Percentiles rank a stretch among this genome's conserved stretches.
These are phyloP conservation scores for Xylariaceae sp. DNA, from an alignment of 2,329 filamentous ascomycete genomes.

Conservation along the genomic window DNA sequence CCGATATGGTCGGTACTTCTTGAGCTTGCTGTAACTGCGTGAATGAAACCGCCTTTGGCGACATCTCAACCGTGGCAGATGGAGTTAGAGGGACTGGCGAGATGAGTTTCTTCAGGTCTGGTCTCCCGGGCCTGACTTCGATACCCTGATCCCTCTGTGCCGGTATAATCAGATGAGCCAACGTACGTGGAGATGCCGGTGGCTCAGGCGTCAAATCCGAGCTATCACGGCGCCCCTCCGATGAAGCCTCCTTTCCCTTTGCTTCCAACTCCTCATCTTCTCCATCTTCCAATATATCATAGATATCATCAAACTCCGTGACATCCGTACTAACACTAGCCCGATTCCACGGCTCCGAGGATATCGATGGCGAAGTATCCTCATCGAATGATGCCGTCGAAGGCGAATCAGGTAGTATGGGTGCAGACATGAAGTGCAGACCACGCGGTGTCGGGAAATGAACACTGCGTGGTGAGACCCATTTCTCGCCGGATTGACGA, in stretches of 20 bases:
- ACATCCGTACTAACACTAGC: conserved; percentile 57
- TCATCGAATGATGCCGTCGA: conserved; percentile 49
- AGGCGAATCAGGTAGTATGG: conserved; percentile 56
- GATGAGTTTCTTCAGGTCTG: conserved; percentile 41
- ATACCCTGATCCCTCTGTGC: conserved; percentile 31
- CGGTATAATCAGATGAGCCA: conserved; percentile 52
- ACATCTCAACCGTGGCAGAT: conserved; percentile 65
- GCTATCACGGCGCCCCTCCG: conserved; percentile 34
- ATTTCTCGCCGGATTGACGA: conserved; percentile 43
- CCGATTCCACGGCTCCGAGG: conserved; percentile 58
- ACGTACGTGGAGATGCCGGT: conserved; percentile 34
- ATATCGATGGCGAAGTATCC: conserved; percentile 44
- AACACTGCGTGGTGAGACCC: conserved; percentile 54
- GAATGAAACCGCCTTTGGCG: conserved; percentile 66
- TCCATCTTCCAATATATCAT: conserved; percentile 80
- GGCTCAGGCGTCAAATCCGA: conserved; percentile 30
- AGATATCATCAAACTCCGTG: conserved; percentile 79
- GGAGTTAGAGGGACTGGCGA: conserved; percentile 60
- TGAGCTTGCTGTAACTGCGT: conserved; percentile 58
- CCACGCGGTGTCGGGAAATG: conserved; percentile 70
- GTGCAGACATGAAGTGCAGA: conserved; percentile 57
- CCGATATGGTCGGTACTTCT: conserved; percentile 67
- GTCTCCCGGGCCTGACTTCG: conserved; percentile 43
- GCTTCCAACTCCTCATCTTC: conserved; percentile 56
- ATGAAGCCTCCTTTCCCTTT: conserved; percentile 41